Evolutionary conservation across 2,329 filamentous ascomycete species (phyloP).

Genomic region (Fusarium drepaniforme): DNA sequence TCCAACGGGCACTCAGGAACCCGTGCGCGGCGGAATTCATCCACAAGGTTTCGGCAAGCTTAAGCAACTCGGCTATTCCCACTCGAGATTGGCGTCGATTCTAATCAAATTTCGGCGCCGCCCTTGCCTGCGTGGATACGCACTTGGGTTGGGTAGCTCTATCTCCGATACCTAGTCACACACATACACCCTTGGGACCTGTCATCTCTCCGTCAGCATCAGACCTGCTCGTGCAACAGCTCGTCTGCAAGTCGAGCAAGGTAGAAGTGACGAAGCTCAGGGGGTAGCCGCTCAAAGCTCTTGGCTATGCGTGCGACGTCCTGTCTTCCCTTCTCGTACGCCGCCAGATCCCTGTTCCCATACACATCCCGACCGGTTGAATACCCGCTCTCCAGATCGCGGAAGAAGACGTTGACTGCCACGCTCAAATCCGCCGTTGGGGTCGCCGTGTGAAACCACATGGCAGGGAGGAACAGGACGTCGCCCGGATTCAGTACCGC

Average conservation of each 20-base stretch:
- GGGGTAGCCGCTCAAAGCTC: slow-evolving; percentile 73
- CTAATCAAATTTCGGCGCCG: not conserved
- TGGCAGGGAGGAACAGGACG: slow-evolving; percentile 81
- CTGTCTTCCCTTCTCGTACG: slow-evolving; percentile 83
- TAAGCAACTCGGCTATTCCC: not conserved
- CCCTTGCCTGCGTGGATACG: not conserved
- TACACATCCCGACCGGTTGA: slow-evolving; percentile 85
- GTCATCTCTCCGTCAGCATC: slow-evolving; percentile 4
- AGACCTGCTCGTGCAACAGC: slow-evolving; percentile 53
- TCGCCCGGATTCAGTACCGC: slow-evolving; percentile 78
- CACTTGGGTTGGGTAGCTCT: not conserved
- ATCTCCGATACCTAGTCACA: not conserved
- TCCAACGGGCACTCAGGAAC: slow-evolving; percentile 2
- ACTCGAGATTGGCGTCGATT: slow-evolving; percentile 1
- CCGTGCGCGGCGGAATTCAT: not conserved
- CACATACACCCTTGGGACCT: not conserved
- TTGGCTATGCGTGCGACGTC: slow-evolving; percentile 77
- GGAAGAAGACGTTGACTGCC: slow-evolving; percentile 92
- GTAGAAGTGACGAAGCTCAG: slow-evolving; percentile 80
- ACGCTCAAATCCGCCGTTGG: slow-evolving; percentile 72
- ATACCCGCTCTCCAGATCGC: slow-evolving; percentile 75
- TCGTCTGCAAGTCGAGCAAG: slow-evolving; percentile 78
- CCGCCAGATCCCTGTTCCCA: slow-evolving; percentile 86
- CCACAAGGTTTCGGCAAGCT: not conserved
- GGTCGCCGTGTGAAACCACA: slow-evolving; percentile 85